Evolutionary conservation across 768 basidiomycete species (phyloP), one percentile per base, ranked within the genome.

Genomic region (Tulasnella sp.): DNA sequence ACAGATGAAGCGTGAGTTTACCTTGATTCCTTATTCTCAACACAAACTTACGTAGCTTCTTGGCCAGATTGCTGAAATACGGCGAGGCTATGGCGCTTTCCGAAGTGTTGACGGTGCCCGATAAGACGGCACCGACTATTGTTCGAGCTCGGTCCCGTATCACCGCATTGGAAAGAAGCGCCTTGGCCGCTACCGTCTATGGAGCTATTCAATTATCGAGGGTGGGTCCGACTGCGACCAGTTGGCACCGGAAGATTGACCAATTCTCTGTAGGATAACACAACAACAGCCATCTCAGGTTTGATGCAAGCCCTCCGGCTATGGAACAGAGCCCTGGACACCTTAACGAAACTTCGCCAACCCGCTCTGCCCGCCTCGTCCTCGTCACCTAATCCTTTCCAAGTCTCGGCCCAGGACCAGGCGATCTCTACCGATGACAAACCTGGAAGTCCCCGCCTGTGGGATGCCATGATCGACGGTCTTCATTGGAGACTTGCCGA

Each of bases 261-360:
- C n/a, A 18, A 12, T 22, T 24, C 14, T n/a, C 81, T 9, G 60
- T 12, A 96, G 93, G 90, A 92, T 72, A 91, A 96, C 73, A 86
- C 90, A 0, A 86, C 89, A 0, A 86, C 88, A 6, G 89, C 92
- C 2, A 83, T 95, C 22, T 87, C 89, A 72, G 89, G 89, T 28
- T 86, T 93, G 81, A 86, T 93, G 18, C 93, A 93, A 82, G 90
- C 93, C 0, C 88, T 96, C 75, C 91, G 95, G 24, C 86, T 96
- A 1, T 95, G 93, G 91, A 94, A 93, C 84, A 91, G 94, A 40
- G 94, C 95, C 4, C 86, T 91, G 20, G 94, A 95, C 31, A 89
- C 90, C 0, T 84, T 95, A 0, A 85, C 90, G 8, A 91, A 93
- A 42, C 58, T 74, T 8, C 28, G 77, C 12, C 64, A 80, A 37